These are phyloP conservation scores for Backusella psychrophila DNA, from an alignment of 192 early-diverging fungal genomes.

Conservation along the genomic window DNA sequence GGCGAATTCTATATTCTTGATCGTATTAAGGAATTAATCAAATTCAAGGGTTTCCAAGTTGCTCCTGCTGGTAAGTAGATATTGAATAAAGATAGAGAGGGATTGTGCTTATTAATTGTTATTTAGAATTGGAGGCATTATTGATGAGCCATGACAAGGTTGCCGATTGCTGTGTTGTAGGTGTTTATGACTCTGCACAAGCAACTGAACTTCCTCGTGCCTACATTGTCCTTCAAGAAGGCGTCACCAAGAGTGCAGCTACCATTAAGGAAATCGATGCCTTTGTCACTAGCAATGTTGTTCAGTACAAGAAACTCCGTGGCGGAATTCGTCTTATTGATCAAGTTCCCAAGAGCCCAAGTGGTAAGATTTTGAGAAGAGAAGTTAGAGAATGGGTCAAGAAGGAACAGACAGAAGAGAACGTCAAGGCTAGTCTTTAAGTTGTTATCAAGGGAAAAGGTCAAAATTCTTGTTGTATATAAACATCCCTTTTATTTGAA, in stretches of 20 bases:
- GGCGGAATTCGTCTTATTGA: slow-evolving; percentile 78
- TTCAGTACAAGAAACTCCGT: slow-evolving; percentile 75
- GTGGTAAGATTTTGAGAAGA: slow-evolving; percentile 84
- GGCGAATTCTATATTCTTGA: slow-evolving; percentile 68
- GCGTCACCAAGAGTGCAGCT: slow-evolving; percentile 33
- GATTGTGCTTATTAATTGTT: background rate
- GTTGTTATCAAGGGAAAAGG: background rate
- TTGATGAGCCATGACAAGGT: slow-evolving; percentile 47
- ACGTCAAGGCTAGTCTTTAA: background rate
- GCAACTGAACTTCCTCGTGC: slow-evolving; percentile 80
- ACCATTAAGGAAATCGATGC: slow-evolving; percentile 44
- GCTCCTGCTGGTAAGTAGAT: slow-evolving; percentile 54
- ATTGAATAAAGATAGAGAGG: background rate
- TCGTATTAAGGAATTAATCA: slow-evolving; percentile 79
- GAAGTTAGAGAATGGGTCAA: slow-evolving; percentile 51
- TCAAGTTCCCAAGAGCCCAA: slow-evolving; percentile 72
- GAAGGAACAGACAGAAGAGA: slow-evolving; percentile 16
- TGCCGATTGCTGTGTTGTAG: slow-evolving; percentile 70
- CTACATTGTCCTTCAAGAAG: slow-evolving; percentile 66
- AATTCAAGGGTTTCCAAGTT: slow-evolving; percentile 77
- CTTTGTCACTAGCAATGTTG: slow-evolving; percentile 57
- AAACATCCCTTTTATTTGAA: background rate
- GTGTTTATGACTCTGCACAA: slow-evolving; percentile 59
- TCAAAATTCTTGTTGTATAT: slow-evolving; percentile 1
- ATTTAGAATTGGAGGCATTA: slow-evolving; percentile 56